phyloP scores from a whole-genome alignment of 495 filamentous ascomycete genomes.

The Cryomyces minteri region DNA sequence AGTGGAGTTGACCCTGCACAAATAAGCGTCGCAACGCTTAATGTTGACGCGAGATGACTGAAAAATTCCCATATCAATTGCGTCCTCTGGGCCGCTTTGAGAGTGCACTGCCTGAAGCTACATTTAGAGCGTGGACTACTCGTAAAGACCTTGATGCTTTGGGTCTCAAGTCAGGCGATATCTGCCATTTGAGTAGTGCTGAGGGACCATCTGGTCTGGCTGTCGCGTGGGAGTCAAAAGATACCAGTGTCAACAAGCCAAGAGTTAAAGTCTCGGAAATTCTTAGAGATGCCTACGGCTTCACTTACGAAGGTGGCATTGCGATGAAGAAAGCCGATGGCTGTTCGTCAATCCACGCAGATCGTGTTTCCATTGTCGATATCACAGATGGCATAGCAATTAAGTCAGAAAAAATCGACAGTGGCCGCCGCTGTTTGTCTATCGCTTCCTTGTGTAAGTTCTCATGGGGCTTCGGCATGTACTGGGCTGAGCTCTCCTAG shows the following conservation, averaged over 20 bases:
- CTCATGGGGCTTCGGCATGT: too few relatives aligned
- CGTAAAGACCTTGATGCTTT: conserved; percentile 40
- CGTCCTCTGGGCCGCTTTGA: neutral
- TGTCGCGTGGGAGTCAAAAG: neutral
- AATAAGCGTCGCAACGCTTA: neutral
- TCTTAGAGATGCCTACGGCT: conserved; percentile 22
- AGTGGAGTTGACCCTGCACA: neutral
- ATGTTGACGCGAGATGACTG: neutral
- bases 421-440: neutral
- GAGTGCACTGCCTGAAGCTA: conserved; percentile 27
- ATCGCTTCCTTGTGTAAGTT: neutral
- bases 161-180: conserved; percentile 39
- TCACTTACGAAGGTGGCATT: conserved; percentile 4
- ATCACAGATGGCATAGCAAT: neutral
- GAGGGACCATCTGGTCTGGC: neutral
- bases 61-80: neutral
- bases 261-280: conserved; percentile 26
- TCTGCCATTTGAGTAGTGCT: neutral
- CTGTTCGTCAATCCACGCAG: neutral
- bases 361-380: neutral
- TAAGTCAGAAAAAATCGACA: neutral
- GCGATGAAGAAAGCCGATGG: conserved; percentile 4
- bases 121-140: conserved; percentile 50
- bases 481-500: too few relatives aligned
- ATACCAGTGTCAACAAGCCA: neutral